Base-by-base conservation (phyloP, 2,329 filamentous ascomycete genomes). In the Ophiostoma angusticollis region DNA sequence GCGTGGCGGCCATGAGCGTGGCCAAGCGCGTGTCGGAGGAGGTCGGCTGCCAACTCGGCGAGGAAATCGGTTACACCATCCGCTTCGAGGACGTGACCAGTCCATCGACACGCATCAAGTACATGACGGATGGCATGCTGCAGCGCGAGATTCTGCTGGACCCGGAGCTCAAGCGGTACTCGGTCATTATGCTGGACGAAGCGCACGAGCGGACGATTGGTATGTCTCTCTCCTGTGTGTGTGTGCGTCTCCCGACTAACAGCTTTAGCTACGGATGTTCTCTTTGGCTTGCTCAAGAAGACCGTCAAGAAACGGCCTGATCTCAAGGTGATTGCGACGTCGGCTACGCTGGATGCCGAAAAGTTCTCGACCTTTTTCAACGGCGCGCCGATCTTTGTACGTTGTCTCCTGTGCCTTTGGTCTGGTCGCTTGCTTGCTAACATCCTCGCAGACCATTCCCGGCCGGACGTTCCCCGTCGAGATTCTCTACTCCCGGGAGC, bases 101-200 rank as follows among this genome's bases (percentile, higher is more conserved):
- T 47, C 77, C 84, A 2, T 72, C 79, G 14, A 98, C 91, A 1
- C 84, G 80, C 54, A 94, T 98, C 65, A 98, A 98, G 64, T 98
- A 98, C 64, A 95, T 98, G 89, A 98, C 91, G 13, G 91, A 98
- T 53, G 91, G 91, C 59, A 96, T 96, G 84, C 73, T 98, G 56
- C 79, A 95, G 62, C 75, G 91, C 64, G 91, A 98, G 62, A 86
- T 95, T 55, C 70, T 98, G 37, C 72, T 95, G 49, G 91, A 98
- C 56, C 83, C 87, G 1, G 82, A 94, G 51, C 64, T 98, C 48
- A 82, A 73, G 53, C 77, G 83, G 48, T 98, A 98, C 55, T 93
- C 86, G 1, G 85, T 91, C 44, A 95, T 98, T 53, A 98, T 98
- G 80, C 71, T 98, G 50, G 91, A 98, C 57, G 91, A 98, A 56